Conservation (phyloP, 371 early-diverging fungal species). For the Mucor plumbeus region DNA sequence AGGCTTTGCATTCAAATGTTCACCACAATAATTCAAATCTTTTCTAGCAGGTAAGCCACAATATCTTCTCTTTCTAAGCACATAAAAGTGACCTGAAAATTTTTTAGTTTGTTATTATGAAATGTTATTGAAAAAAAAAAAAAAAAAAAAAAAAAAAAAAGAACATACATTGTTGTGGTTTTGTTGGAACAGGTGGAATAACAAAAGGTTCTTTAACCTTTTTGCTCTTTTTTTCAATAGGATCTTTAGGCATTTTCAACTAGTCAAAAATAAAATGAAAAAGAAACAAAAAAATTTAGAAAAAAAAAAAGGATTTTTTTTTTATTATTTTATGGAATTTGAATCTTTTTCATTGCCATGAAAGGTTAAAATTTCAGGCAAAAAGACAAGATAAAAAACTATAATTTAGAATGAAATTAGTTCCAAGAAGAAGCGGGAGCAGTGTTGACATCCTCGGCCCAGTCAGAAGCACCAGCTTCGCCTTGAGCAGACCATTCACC, state of each 20-base stretch:
- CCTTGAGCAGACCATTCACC: conserved; percentile 53
- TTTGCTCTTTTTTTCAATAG: conserved; percentile 16
- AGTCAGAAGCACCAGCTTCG: conserved; percentile 31
- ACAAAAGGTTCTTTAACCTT: conserved; percentile 20
- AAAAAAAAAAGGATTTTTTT: conserved; percentile 13
- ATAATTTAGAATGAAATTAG: neutral
- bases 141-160: too few species aligned
- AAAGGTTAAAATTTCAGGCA: neutral
- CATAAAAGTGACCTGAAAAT: conserved; percentile 48
- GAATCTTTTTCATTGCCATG: neutral
- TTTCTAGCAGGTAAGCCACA: conserved; percentile 68
- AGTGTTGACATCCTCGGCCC: conserved; percentile 38
- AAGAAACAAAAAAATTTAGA: conserved; percentile 12
- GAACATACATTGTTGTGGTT: conserved; percentile 50
- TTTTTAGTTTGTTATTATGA: neutral
- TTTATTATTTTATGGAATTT: neutral
- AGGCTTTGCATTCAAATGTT: conserved; percentile 61
- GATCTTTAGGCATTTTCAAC: conserved; percentile 22
- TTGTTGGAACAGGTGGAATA: conserved; percentile 51
- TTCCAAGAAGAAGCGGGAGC: conserved; percentile 25
- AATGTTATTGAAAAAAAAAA: neutral
- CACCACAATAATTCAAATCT: conserved; percentile 74
- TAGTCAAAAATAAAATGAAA: neutral
- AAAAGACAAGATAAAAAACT: conserved; percentile 2
- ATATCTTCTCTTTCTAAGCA: conserved; percentile 60